Conservation (phyloP, 306 rosid species). For the Gynostemma pentaphyllum region DNA sequence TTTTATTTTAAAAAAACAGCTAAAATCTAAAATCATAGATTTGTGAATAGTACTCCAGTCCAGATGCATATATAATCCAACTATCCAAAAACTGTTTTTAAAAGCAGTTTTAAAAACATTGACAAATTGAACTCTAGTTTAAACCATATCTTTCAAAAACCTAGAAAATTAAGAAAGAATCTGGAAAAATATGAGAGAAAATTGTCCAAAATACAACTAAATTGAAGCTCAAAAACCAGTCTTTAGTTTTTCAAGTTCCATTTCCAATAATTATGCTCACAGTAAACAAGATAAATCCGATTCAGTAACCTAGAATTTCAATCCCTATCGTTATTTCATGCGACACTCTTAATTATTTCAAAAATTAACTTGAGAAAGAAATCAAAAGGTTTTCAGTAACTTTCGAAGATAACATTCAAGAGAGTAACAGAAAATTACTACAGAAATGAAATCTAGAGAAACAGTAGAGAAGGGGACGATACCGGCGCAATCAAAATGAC, state of each 20-base stretch:
- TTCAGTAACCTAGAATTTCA: background rate
- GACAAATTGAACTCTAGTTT: background rate
- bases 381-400: background rate
- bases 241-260: no score
- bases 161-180: background rate
- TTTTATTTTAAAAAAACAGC: no score
- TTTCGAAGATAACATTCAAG: background rate
- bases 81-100: no score
- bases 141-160: background rate
- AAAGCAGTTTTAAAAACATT: no score
- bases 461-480: background rate
- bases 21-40: no score
- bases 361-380: constrained; percentile 1
- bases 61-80: no score
- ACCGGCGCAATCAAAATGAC: constrained; percentile 94
- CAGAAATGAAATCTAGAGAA: background rate
- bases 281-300: background rate
- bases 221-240: background rate
- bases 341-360: background rate
- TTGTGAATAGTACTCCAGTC: no score
- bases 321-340: background rate
- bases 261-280: background rate
- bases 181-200: background rate
- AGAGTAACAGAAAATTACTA: background rate
- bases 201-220: background rate